Conservation (phyloP, 345 rosid species). For the Isatis tinctoria region DNA sequence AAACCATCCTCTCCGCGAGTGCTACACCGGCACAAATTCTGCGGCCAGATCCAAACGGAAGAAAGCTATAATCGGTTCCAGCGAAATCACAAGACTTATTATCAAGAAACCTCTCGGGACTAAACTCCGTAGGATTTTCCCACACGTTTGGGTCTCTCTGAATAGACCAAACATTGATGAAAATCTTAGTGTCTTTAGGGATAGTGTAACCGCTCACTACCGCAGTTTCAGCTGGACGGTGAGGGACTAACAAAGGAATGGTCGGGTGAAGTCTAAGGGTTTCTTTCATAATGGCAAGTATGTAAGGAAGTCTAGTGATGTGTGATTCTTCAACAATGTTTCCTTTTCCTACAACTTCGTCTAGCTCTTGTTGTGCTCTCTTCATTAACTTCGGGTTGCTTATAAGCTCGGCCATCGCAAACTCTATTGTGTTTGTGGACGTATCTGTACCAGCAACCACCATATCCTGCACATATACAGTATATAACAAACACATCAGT, state of each 20-base stretch:
- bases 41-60: conserved; percentile 85
- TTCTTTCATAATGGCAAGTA: conserved; percentile 28
- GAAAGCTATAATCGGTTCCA: conserved; percentile 50
- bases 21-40: conserved; percentile 70
- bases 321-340: conserved; percentile 28
- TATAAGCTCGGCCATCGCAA: conserved; percentile 29
- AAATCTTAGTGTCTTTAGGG: conserved; percentile 20
- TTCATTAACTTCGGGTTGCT: conserved; percentile 3
- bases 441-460: conserved; percentile 28
- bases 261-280: conserved; percentile 30
- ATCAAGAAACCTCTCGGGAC: conserved; percentile 30
- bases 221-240: conserved; percentile 8
- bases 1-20: conserved; percentile 74
- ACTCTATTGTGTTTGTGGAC: conserved; percentile 14
- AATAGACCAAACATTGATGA: conserved; percentile 26
- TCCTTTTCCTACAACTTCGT: conserved; percentile 19
- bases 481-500: background rate
- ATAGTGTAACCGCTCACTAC: conserved; percentile 14
- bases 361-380: conserved; percentile 25
- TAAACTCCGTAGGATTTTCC: conserved; percentile 23
- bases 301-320: conserved; percentile 19
- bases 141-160: conserved; percentile 20
- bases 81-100: conserved; percentile 39
- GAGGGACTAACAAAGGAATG: conserved; percentile 26
- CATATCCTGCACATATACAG: conserved; percentile 21